Evolutionary conservation across 768 basidiomycete genomes (phyloP).

Genomic region (Pluteus cervinus): DNA sequence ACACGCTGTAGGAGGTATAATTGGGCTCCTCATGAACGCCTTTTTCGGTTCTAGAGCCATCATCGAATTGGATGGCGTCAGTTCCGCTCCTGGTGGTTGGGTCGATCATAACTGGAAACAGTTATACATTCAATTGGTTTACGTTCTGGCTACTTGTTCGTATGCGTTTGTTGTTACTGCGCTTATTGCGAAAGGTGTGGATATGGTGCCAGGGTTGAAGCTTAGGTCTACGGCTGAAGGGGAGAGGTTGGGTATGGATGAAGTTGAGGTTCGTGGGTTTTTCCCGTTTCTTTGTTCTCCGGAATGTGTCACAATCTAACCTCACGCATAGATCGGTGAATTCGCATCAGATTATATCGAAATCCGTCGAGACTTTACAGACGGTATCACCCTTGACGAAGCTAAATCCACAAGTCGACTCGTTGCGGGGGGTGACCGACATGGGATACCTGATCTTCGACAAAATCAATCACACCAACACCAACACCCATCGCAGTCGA

Average conservation of each 20-base stretch:
- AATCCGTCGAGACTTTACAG: conserved; percentile 58
- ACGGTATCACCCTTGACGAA: conserved; percentile 40
- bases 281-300: background rate
- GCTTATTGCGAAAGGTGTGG: conserved; percentile 48
- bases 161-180: conserved; percentile 64
- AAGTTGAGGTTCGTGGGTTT: conserved; percentile 49
- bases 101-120: conserved; percentile 74
- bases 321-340: conserved; percentile 49
- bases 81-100: conserved; percentile 57
- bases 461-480: background rate
- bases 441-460: conserved; percentile 27
- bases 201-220: conserved; percentile 52
- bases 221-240: conserved; percentile 48
- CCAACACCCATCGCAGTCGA: too few relatives aligned
- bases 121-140: conserved; percentile 71
- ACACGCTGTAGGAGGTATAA: conserved; percentile 80
- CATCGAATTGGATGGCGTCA: conserved; percentile 65
- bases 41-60: conserved; percentile 67
- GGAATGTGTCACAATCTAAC: background rate
- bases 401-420: conserved; percentile 17
- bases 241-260: conserved; percentile 63
- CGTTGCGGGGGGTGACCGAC: conserved; percentile 31
- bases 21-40: conserved; percentile 67
- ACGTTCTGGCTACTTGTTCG: conserved; percentile 47
- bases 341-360: conserved; percentile 69